A percentile compares a stretch with the other conserved stretches of the same genome.
These are phyloP conservation scores for Moniliella sp. DNA, from an alignment of 1,284 basidiomycete genomes.

Conservation along the genomic window DNA sequence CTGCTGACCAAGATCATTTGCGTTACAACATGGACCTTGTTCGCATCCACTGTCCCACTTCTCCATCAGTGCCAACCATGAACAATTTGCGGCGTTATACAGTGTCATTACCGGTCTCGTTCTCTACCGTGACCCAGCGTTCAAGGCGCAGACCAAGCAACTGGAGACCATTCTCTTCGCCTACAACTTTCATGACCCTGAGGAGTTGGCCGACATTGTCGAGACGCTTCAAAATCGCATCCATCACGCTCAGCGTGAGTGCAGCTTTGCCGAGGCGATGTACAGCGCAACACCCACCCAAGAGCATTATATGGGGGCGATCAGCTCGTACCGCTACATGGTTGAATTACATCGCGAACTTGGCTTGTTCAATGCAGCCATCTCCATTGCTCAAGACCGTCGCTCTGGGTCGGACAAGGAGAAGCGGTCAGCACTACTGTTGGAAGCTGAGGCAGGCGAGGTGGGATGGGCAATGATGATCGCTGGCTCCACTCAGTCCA, in stretches of 20 bases:
- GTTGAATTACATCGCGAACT: slow-evolving; percentile 58
- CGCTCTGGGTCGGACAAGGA: slow-evolving; percentile 40
- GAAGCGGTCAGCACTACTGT: slow-evolving; percentile 53
- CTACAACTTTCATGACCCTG: slow-evolving; percentile 68
- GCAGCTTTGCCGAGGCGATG: slow-evolving; percentile 3
- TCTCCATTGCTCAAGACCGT: slow-evolving; percentile 53
- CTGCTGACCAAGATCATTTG: slow-evolving; percentile 43
- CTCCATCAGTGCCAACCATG: slow-evolving; percentile 60
- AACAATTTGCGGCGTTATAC: slow-evolving; percentile 68
- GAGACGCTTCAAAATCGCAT: slow-evolving; percentile 54
- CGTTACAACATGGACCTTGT: slow-evolving; percentile 65
- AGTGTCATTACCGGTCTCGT: slow-evolving; percentile 55
- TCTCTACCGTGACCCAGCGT: slow-evolving; percentile 62
- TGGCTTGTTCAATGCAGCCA: slow-evolving; percentile 67
- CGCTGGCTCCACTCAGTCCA: slow-evolving; percentile 43
- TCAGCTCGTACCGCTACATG: slow-evolving; percentile 58
- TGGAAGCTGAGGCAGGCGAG: slow-evolving; percentile 62
- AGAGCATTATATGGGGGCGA: slow-evolving; percentile 17
- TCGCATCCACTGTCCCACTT: slow-evolving; percentile 54
- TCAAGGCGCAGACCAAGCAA: slow-evolving; percentile 21
- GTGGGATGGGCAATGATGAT: slow-evolving; percentile 74
- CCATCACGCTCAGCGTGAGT: slow-evolving; percentile 38
- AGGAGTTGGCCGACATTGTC: slow-evolving; percentile 49
- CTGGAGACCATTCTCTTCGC: slow-evolving; percentile 60
- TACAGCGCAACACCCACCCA: no score